Evolutionary conservation across 257 asterid species (phyloP).

Genomic region (Lithospermum erythrorhizon): DNA sequence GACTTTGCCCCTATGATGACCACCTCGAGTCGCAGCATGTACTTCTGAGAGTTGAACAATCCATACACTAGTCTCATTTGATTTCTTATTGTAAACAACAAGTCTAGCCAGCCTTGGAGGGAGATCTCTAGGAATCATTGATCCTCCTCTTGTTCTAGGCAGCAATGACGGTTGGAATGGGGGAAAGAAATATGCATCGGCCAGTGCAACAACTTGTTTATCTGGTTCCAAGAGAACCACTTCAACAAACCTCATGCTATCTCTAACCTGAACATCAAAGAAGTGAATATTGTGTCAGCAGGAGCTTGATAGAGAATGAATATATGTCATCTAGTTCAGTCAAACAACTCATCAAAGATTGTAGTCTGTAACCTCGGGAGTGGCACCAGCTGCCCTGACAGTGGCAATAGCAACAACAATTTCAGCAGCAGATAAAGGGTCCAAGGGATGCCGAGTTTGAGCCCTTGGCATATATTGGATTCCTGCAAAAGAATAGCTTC

Average conservation of each 20-base stretch:
- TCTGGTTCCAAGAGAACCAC: constrained; percentile 24
- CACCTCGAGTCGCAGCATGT: constrained; percentile 29
- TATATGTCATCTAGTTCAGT: not conserved
- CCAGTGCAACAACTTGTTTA: constrained; percentile 21
- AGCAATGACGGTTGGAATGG: constrained; percentile 24
- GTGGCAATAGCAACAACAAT: constrained; percentile 85
- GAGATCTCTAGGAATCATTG: constrained; percentile 23
- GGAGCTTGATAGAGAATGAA: not conserved
- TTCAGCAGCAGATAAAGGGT: constrained; percentile 80
- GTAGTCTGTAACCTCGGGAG: constrained; percentile 27
- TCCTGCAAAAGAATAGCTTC: constrained; percentile 31
- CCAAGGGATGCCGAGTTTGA: constrained; percentile 45
- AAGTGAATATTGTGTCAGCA: not conserved
- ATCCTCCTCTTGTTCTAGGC: constrained; percentile 24
- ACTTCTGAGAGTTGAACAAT: constrained; percentile 23
- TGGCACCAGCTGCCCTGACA: constrained; percentile 94
- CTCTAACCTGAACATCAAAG: constrained; percentile 17
- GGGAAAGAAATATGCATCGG: constrained; percentile 27
- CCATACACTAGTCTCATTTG: constrained; percentile 27
- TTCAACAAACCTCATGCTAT: constrained; percentile 28
- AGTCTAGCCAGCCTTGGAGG: constrained; percentile 23
- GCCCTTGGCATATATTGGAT: constrained; percentile 19
- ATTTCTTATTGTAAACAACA: constrained; percentile 20
- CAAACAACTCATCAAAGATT: constrained; percentile 12
- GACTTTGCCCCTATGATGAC: constrained; percentile 26